These are phyloP conservation scores for Ramularia collo-cygni DNA, from an alignment of 2,329 filamentous ascomycete species.

Conservation along the genomic window DNA sequence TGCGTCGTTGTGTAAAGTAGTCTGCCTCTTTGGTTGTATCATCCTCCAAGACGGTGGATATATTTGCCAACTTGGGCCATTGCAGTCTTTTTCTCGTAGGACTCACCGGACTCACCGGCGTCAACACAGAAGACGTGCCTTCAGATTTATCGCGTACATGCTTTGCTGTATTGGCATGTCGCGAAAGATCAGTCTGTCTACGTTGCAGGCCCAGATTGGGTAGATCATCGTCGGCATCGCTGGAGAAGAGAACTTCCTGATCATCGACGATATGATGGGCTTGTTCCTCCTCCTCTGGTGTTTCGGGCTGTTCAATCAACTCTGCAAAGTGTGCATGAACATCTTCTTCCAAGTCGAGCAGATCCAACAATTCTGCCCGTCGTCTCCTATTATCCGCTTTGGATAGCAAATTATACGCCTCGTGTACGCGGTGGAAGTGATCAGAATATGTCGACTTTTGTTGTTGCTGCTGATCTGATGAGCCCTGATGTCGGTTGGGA, in stretches of 20 bases:
- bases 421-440: constrained; percentile 26
- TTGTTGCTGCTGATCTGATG: constrained; percentile 37
- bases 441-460: constrained; percentile 15
- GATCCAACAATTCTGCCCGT: constrained; percentile 23
- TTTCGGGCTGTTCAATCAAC: constrained; percentile 11
- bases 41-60: not conserved
- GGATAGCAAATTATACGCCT: constrained; percentile 26
- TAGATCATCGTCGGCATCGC: constrained; percentile 29
- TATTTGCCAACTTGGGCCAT: constrained; percentile 7
- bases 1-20: constrained; percentile 23
- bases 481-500: constrained; percentile 43
- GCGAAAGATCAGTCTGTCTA: constrained; percentile 19
- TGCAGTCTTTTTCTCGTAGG: constrained; percentile 15
- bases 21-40: constrained; percentile 16
- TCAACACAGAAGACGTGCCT: constrained; percentile 2
- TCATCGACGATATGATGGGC: constrained; percentile 13
- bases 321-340: constrained; percentile 22
- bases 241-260: constrained; percentile 26
- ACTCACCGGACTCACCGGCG: constrained; percentile 9
- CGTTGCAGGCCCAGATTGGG: constrained; percentile 21
- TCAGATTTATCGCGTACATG: constrained; percentile 12
- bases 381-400: constrained; percentile 24
- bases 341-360: constrained; percentile 25
- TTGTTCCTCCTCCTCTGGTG: constrained; percentile 10
- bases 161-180: constrained; percentile 9